phyloP scores from a whole-genome alignment of 177 flowering plant genomes.

The Vitis hybrid region DNA sequence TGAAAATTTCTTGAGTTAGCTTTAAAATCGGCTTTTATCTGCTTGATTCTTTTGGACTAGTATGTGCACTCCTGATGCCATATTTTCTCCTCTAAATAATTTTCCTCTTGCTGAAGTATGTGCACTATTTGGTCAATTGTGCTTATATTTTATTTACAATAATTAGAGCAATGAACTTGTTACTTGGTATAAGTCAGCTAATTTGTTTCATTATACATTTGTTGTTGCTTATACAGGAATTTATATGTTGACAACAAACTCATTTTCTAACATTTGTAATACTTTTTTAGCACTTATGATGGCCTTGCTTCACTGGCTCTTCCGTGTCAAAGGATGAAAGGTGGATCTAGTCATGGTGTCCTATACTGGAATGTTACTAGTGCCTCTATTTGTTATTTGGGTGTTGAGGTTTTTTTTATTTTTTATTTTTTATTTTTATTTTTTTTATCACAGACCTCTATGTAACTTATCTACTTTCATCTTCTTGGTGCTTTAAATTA shows the following conservation, averaged over 20 bases:
- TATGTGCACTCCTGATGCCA: too few relatives aligned
- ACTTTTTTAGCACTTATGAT: slow-evolving; percentile 69
- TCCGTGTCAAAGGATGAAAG: slow-evolving; percentile 88
- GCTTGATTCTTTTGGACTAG: too few relatives aligned
- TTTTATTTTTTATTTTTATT: slow-evolving; percentile 27
- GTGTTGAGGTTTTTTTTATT: slow-evolving; percentile 68
- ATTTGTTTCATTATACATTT: too few relatives aligned
- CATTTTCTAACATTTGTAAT: slow-evolving; percentile 11
- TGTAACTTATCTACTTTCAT: neutral
- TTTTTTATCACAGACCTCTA: slow-evolving; percentile 17
- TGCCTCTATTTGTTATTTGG: slow-evolving; percentile 85
- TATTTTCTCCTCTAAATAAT: too few relatives aligned
- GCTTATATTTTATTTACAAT: too few relatives aligned
- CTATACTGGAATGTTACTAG: slow-evolving; percentile 94
- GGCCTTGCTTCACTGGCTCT: slow-evolving; percentile 97
- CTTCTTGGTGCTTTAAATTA: neutral
- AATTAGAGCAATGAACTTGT: too few relatives aligned
- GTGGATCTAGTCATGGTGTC: slow-evolving; percentile 47
- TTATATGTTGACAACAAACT: neutral
- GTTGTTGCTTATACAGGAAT: too few relatives aligned
- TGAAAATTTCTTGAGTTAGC: too few relatives aligned
- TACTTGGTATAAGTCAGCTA: too few relatives aligned
- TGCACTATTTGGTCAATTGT: too few relatives aligned
- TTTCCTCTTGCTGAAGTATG: too few relatives aligned
- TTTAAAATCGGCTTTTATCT: too few relatives aligned